phyloP scores from a whole-genome alignment of 2,329 filamentous ascomycete genomes.

The Zymoseptoria ardabiliae region DNA sequence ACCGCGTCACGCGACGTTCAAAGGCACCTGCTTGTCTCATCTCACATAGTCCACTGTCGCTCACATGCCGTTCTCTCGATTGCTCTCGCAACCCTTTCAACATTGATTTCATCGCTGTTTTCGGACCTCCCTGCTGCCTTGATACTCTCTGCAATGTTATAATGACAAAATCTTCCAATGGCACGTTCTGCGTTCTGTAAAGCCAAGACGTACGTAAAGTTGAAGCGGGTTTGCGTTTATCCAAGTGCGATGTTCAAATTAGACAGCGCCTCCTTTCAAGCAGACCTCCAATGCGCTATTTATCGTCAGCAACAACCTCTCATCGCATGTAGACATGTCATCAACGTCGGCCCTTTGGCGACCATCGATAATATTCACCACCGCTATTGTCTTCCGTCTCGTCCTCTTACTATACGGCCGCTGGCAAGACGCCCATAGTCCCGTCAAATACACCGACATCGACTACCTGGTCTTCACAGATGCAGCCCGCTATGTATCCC shows the following conservation, averaged over 20 bases:
- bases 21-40: no score
- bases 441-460: slow-evolving; percentile 97
- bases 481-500: slow-evolving; percentile 68
- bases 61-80: no score
- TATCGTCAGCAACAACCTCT: background rate
- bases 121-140: background rate
- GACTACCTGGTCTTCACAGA: slow-evolving; percentile 99
- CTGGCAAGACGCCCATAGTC: slow-evolving; percentile 85
- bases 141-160: background rate
- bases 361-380: slow-evolving; percentile 34
- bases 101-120: no score
- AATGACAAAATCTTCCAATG: no score
- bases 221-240: background rate
- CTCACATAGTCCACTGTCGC: no score
- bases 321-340: background rate
- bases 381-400: slow-evolving; percentile 57
- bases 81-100: no score
- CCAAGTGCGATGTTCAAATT: background rate
- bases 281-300: background rate
- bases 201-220: background rate
- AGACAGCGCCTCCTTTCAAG: background rate
- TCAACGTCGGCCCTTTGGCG: slow-evolving; percentile 13
- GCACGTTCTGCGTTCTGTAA: background rate
- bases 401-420: slow-evolving; percentile 77
- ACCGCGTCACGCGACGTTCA: background rate